Conservation (phyloP, 306 rosid genomes). For the Styphnolobium japonicum region DNA sequence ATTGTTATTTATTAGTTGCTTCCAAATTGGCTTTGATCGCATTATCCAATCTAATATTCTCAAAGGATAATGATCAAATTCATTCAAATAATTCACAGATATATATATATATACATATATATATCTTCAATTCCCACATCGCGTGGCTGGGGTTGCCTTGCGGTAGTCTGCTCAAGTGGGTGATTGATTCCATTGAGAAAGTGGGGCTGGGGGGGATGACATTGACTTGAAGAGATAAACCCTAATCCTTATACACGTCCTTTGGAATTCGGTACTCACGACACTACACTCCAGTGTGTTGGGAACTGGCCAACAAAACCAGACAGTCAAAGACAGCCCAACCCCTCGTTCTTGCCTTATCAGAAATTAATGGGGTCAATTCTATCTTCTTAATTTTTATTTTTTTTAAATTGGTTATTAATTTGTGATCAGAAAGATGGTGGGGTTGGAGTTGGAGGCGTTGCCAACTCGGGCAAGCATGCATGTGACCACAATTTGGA, state of each 20-base stretch:
- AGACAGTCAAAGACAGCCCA: constrained; percentile 11
- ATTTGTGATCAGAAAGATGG: background rate
- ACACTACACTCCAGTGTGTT: constrained; percentile 17
- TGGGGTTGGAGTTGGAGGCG: constrained; percentile 4
- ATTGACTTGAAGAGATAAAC: constrained; percentile 22
- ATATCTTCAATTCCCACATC: background rate
- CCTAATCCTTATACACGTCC: constrained; percentile 20
- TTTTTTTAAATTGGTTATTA: background rate
- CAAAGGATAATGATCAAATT: too few relatives aligned
- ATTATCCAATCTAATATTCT: too few relatives aligned
- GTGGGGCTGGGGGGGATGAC: background rate
- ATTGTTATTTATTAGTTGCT: too few relatives aligned
- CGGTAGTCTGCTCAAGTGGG: background rate
- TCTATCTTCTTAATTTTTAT: background rate
- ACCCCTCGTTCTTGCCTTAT: background rate
- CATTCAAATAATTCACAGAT: too few relatives aligned
- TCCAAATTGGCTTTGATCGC: too few relatives aligned
- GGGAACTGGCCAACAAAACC: constrained; percentile 32
- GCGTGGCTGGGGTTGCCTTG: constrained; percentile 28
- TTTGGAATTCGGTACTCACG: constrained; percentile 29
- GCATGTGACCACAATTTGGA: constrained; percentile 37
- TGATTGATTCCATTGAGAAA: constrained; percentile 3
- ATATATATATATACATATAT: too few relatives aligned
- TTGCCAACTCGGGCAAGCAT: constrained; percentile 10
- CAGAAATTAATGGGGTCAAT: constrained; percentile 7